Evolutionary conservation across 2,329 filamentous ascomycete species (phyloP).

Genomic region (Ilyonectria destructans): DNA sequence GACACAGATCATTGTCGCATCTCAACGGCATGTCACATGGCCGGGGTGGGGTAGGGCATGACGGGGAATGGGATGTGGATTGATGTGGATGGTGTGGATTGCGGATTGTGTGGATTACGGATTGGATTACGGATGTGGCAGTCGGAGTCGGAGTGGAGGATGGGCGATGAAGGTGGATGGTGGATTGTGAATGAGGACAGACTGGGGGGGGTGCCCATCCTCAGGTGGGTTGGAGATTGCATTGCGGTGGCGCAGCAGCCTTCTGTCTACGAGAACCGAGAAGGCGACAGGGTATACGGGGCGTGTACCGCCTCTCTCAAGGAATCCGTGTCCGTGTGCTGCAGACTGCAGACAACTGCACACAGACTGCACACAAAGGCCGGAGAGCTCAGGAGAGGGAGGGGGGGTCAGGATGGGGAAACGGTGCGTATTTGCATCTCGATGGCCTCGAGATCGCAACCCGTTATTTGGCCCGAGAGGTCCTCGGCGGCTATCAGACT

Average conservation of each 20-base stretch:
- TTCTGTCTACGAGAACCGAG: constrained; percentile 29
- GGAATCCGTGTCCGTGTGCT: constrained; percentile 15
- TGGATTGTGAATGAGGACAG: background rate
- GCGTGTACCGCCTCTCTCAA: constrained; percentile 6
- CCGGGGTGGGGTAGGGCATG: constrained; percentile 39
- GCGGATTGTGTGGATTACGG: no score
- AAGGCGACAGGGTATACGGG: constrained; percentile 20
- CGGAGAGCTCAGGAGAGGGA: constrained; percentile 18
- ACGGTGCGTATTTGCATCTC: constrained; percentile 27
- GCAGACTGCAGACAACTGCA: constrained; percentile 14
- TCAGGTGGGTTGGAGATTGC: constrained; percentile 37
- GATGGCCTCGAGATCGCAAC: constrained; percentile 17
- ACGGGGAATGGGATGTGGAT: constrained; percentile 25
- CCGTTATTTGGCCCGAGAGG: constrained; percentile 8
- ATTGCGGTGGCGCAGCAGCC: constrained; percentile 30
- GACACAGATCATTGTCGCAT: constrained; percentile 43
- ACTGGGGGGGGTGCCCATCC: constrained; percentile 4
- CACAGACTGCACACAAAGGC: background rate
- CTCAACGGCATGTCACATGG: constrained; percentile 44
- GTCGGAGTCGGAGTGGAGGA: constrained; percentile 28
- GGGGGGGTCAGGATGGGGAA: constrained; percentile 29
- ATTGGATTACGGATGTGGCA: no score
- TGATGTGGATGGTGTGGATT: no score
- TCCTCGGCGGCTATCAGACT: background rate
- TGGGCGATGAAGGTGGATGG: constrained; percentile 3